A percentile compares a stretch with the other conserved stretches of the same genome.
These are phyloP conservation scores for Colletotrichum sp. DNA, from an alignment of 2,329 filamentous ascomycete genomes.

Conservation along the genomic window DNA sequence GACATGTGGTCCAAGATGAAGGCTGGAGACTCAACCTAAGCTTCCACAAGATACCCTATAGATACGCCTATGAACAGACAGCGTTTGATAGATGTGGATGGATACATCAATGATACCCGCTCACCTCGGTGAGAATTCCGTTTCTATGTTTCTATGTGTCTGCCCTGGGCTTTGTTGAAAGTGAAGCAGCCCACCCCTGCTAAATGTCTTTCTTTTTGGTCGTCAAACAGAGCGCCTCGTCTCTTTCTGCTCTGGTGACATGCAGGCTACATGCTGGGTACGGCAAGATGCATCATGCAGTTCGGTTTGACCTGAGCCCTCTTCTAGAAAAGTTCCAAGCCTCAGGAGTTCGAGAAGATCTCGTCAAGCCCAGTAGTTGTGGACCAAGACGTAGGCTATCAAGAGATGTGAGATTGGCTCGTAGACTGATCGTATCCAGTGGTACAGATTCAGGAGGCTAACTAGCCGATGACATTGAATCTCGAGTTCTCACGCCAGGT, in stretches of 20 bases:
- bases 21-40: neutral
- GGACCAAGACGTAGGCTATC: neutral
- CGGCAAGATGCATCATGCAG: neutral
- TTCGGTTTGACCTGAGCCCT: neutral
- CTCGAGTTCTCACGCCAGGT: neutral
- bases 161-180: neutral
- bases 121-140: neutral
- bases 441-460: neutral
- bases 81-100: neutral
- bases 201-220: neutral
- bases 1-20: neutral
- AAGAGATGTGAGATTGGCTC: neutral
- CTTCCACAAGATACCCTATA: neutral
- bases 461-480: neutral
- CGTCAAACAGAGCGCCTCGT: neutral
- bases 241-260: neutral
- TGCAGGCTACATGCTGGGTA: neutral
- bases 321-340: neutral
- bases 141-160: neutral
- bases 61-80: neutral
- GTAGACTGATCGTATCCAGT: neutral
- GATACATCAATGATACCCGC: conserved; percentile 14
- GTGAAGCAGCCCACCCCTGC: neutral
- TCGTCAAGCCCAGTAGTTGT: neutral
- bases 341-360: neutral